These are phyloP conservation scores for Apiotrichum domesticum DNA, from an alignment of 1,284 basidiomycete species.

Conservation along the genomic window DNA sequence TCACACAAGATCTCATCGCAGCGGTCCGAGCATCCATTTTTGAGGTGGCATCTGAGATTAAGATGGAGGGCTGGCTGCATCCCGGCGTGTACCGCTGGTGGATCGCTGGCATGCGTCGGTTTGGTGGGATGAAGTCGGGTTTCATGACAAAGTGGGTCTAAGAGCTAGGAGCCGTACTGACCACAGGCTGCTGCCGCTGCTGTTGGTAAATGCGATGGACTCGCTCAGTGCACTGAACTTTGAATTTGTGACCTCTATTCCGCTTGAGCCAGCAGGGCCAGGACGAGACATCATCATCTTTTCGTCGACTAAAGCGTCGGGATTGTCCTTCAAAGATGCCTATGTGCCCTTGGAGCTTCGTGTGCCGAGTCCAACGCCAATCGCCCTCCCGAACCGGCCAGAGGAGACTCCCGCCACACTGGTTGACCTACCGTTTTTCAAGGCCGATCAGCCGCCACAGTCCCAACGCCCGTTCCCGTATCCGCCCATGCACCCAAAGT, in stretches of 20 bases:
- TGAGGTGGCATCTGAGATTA: slow-evolving; percentile 19
- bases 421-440: too few species aligned
- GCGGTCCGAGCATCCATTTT: slow-evolving; percentile 33
- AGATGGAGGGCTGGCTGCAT: slow-evolving; percentile 41
- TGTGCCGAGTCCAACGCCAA: too few species aligned
- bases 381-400: too few species aligned
- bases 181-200: slow-evolving; percentile 30
- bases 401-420: too few species aligned
- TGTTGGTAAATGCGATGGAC: slow-evolving; percentile 32
- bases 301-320: slow-evolving; percentile 26
- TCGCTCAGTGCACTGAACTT: slow-evolving; percentile 28
- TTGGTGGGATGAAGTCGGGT: slow-evolving; percentile 27
- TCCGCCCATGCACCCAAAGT: too few species aligned
- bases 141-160: slow-evolving; percentile 27
- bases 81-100: slow-evolving; percentile 42
- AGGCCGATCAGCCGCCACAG: too few species aligned
- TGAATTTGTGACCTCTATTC: slow-evolving; percentile 28
- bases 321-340: slow-evolving; percentile 15
- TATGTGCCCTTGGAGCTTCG: background rate
- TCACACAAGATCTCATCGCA: slow-evolving; percentile 27
- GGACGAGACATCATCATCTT: slow-evolving; percentile 41
- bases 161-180: background rate
- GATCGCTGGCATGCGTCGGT: slow-evolving; percentile 33
- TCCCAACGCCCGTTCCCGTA: too few species aligned
- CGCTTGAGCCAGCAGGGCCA: slow-evolving; percentile 26